Conservation (phyloP, 2,329 filamentous ascomycete species). For the Verticillium isaacii region DNA sequence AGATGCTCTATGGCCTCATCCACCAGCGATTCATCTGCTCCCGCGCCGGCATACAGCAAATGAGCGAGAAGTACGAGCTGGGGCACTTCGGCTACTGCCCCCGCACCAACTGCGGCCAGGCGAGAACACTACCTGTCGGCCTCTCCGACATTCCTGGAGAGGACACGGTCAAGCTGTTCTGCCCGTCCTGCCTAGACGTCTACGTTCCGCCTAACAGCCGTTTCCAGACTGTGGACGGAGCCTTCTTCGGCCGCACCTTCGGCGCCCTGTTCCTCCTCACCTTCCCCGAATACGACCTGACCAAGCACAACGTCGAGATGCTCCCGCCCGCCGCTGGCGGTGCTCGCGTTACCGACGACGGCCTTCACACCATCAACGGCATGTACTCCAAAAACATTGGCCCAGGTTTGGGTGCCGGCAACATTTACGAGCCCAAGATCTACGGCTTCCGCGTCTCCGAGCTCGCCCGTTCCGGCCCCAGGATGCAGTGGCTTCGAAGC, state of each 20-base stretch:
- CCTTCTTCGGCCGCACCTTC: slow-evolving; percentile 97
- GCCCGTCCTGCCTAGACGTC: slow-evolving; percentile 91
- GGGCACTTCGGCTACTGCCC: slow-evolving; percentile 95
- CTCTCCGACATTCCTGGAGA: slow-evolving; percentile 92
- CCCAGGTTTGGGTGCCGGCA: slow-evolving; percentile 74
- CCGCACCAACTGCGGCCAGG: slow-evolving; percentile 86
- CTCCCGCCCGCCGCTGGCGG: slow-evolving; percentile 29
- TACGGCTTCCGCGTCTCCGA: slow-evolving; percentile 96
- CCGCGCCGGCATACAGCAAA: slow-evolving; percentile 92
- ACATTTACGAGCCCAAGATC: slow-evolving; percentile 91
- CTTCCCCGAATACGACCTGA: slow-evolving; percentile 91
- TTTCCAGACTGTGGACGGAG: slow-evolving; percentile 95
- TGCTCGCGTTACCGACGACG: slow-evolving; percentile 34
- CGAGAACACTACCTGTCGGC: slow-evolving; percentile 87
- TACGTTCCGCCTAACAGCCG: slow-evolving; percentile 96
- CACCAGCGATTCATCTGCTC: slow-evolving; percentile 99
- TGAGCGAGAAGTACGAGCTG: slow-evolving; percentile 98
- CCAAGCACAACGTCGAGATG: slow-evolving; percentile 62
- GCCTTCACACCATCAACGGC: slow-evolving; percentile 67
- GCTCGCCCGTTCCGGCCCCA: slow-evolving; percentile 79
- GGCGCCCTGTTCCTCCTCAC: slow-evolving; percentile 97
- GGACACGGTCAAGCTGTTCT: slow-evolving; percentile 98
- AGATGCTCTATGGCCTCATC: slow-evolving; percentile 96
- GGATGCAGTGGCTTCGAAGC: slow-evolving; percentile 94
- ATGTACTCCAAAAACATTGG: slow-evolving; percentile 83